A percentile compares a stretch with the other conserved stretches of the same genome.
phyloP scores from a whole-genome alignment of 495 filamentous ascomycete species.

The Xeromyces bisporus region DNA sequence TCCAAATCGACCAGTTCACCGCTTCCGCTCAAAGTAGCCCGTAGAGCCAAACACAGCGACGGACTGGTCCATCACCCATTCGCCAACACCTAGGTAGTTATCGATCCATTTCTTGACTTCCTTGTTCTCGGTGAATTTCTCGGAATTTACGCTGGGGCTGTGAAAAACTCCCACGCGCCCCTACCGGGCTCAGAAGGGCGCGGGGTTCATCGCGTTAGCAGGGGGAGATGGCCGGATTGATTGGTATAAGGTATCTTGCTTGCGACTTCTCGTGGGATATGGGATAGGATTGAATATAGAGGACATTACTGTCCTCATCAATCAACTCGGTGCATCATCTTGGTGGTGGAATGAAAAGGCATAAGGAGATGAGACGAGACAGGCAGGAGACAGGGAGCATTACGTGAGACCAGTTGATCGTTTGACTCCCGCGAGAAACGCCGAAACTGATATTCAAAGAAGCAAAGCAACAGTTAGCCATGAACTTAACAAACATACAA shows the following conservation, averaged over 20 bases:
- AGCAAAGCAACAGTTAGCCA: too few species aligned
- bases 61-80: slow-evolving; percentile 96
- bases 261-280: too few species aligned
- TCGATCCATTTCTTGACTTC: slow-evolving; percentile 81
- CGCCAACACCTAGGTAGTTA: slow-evolving; percentile 87
- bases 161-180: slow-evolving; percentile 19
- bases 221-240: slow-evolving; percentile 4
- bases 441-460: slow-evolving; percentile 83
- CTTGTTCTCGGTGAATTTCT: slow-evolving; percentile 70
- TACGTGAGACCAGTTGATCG: slow-evolving; percentile 96
- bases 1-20: too few species aligned
- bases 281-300: too few species aligned
- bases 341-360: too few species aligned
- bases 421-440: slow-evolving; percentile 90
- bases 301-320: too few species aligned
- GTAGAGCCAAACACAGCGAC: slow-evolving; percentile 78
- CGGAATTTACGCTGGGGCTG: slow-evolving; percentile 74
- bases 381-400: too few species aligned
- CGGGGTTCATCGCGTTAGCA: slow-evolving; percentile 16
- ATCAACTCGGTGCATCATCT: too few species aligned
- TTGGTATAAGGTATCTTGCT: too few species aligned
- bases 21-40: slow-evolving; percentile 73
- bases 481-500: too few species aligned
- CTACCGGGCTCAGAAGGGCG: slow-evolving; percentile 14
- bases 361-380: too few species aligned